These are phyloP conservation scores for Xylaria arbuscula DNA, from an alignment of 2,329 filamentous ascomycete species.

Conservation along the genomic window DNA sequence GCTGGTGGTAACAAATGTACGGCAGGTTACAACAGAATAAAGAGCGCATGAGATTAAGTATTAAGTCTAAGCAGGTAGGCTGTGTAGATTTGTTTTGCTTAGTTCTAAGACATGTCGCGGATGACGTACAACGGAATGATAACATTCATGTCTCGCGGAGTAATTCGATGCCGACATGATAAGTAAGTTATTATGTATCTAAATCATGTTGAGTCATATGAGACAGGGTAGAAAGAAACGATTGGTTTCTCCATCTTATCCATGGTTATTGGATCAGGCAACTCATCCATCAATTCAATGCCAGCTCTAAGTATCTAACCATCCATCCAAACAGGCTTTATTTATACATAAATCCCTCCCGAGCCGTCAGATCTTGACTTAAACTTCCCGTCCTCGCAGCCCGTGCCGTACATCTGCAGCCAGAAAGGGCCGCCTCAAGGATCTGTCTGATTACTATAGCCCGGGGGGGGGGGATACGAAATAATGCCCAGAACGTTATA, in stretches of 20 bases:
- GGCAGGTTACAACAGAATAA: neutral
- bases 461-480: too few species aligned
- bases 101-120: too few species aligned
- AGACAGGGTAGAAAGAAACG: neutral
- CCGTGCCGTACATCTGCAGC: neutral
- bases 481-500: too few species aligned
- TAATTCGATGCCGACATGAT: too few species aligned
- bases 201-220: neutral
- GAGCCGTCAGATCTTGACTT: neutral
- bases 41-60: neutral
- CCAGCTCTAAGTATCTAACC: neutral
- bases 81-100: too few species aligned
- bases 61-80: too few species aligned
- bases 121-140: too few species aligned
- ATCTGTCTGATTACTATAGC: neutral
- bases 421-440: neutral
- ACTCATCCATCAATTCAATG: neutral
- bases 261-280: neutral
- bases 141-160: too few species aligned
- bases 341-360: neutral
- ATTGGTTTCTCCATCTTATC: neutral
- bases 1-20: neutral
- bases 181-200: too few species aligned
- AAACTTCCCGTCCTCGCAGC: conserved; percentile 2
- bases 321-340: neutral